Evolutionary conservation across 73 alveolate genomes (phyloP), one percentile per base, ranked within the genome.

Genomic region (Paramecium octaurelia): DNA sequence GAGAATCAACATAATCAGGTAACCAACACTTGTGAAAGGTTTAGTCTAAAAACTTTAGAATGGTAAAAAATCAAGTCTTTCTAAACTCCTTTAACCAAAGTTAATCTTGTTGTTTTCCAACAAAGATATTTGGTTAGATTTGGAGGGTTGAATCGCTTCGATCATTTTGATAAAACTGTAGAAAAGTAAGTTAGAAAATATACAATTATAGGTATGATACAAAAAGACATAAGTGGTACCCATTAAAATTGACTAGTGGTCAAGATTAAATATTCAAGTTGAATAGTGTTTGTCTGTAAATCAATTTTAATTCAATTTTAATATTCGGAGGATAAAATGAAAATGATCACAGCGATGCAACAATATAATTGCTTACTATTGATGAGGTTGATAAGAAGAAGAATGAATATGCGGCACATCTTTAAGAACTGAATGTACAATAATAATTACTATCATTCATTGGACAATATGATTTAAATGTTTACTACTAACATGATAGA

Each of bases 121-220:
- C 6, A 73, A 21, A 73, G 87, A 34, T 73, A 73, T 73, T 36
- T 73, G 8, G 12, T 73, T 36, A 31, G 87, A 35, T 73, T 73
- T 73, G 87, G 87, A 35, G 87, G 87, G n/a, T 36, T 73, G 18
- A 73, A 73, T 73, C 40, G 59, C 2, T 73, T 73, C 40, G 87
- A 40, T 29, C 87, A 73, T 73, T 36, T 73, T 36, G 87, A 73
- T 73, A 73, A 40, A 73, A 73, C 57, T 16, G 38, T 73, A 34
- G 87, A 73, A 38, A 73, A 40, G 87, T 73, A 73, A 35, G 6
- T 73, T 20, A 34, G 6, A 16, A 71, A 36, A 29, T 36, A 35
- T 10, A 10, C 16, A n/a, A 18, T 54, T n/a, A 34, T 35, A 73
- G 87, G 27, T 73, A 36, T 73, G 87, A 73, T 36, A 40, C 60